Evolutionary conservation across 2,329 filamentous ascomycete genomes (phyloP), one percentile per base, ranked within the genome.

Genomic region (Xylariales sp.): DNA sequence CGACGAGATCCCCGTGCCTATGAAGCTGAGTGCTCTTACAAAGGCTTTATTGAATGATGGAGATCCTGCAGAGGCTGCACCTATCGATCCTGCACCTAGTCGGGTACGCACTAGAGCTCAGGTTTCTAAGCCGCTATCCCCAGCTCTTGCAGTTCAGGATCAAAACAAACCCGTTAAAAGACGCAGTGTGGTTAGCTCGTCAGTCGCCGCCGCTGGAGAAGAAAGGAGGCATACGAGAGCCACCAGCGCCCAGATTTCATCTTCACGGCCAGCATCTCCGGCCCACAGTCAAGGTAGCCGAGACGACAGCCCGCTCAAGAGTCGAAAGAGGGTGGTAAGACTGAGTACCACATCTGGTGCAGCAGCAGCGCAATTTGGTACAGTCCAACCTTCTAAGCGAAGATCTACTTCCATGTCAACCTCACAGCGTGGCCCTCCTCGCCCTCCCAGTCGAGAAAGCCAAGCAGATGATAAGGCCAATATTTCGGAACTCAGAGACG

Each of bases 1-100:
- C 63, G 91, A 96, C 54, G 91, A 96, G 63, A 87, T 94, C 19
- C 85, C 86, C 13, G 84, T 88, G 50, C 89, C 89, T 52, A 88
- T 93, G 78, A 94, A 93, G 66, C 85, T 96, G 58, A 96, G 89
- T 59, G 89, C 90, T 52, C 78, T 93, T 49, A 95, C 91, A 33
- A 91, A 93, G 57, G 90, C 88, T 15, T 71, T 96, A 13, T 72
- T 96, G 17, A 78, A 79, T 40, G 78, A 83, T 42, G 76, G 76
- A 29, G 67, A 71, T 34, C 73, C 67, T 4, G 72, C 77, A 7
- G 68, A 70, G 45, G 59, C 52, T 33, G 69, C 71, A 38, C 64
- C 67, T 18, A 63, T 68, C 27, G 60, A 53, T 56, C 44, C 50
- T 39, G 44, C 46, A 6, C 19, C 28, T 6, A 33, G 29, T 27